Conservation (phyloP, 1,284 basidiomycete species). For the Omphalotus olearius region DNA sequence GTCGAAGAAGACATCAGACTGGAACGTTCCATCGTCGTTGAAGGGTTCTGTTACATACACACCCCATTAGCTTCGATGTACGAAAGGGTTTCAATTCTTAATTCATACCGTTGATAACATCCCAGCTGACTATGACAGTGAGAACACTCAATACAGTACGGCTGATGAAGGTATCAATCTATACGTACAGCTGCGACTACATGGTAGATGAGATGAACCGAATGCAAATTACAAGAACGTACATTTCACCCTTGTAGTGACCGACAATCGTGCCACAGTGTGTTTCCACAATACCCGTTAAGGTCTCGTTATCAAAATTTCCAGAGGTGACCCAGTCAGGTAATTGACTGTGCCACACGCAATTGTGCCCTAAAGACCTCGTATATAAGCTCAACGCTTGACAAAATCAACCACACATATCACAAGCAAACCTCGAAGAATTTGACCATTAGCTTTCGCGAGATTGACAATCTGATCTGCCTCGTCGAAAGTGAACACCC, state of each 20-base stretch:
- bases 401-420: not conserved
- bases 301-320: conserved; percentile 36
- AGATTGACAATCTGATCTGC: conserved; percentile 45
- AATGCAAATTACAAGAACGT: conserved; percentile 19
- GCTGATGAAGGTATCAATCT: not conserved
- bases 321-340: conserved; percentile 46
- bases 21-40: conserved; percentile 48
- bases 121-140: conserved; percentile 20
- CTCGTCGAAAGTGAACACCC: conserved; percentile 40
- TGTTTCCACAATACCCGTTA: conserved; percentile 39
- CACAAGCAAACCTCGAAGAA: conserved; percentile 30
- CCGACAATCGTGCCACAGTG: conserved; percentile 44
- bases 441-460: conserved; percentile 38
- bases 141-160: not conserved
- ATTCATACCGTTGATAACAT: conserved; percentile 35
- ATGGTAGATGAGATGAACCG: not conserved
- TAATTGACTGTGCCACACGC: conserved; percentile 55
- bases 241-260: conserved; percentile 49
- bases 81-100: conserved; percentile 15
- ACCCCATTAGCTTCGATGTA: not conserved
- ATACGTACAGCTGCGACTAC: conserved; percentile 20
- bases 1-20: conserved; percentile 18
- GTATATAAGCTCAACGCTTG: not conserved
- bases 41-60: conserved; percentile 33
- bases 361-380: conserved; percentile 35